phyloP scores from a whole-genome alignment of 352 stramenopile species.

The Pythium oligandrum region DNA sequence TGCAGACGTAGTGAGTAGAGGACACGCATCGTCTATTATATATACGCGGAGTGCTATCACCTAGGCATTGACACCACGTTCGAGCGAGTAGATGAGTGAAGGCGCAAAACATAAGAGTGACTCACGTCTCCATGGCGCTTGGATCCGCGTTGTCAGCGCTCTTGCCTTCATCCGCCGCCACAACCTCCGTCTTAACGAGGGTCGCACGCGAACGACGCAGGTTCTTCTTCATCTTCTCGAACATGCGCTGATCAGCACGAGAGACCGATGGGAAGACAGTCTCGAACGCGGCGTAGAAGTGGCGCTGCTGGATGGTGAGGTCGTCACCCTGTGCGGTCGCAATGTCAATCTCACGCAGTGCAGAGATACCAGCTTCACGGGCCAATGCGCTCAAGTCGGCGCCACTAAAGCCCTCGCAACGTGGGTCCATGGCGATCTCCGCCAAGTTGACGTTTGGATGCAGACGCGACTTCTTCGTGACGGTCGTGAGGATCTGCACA shows the following conservation, averaged over 20 bases:
- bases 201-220: constrained; percentile 53
- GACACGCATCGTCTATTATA: no score
- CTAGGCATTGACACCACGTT: no score
- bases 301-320: constrained; percentile 54
- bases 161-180: no score
- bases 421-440: constrained; percentile 83
- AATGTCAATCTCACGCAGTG: constrained; percentile 75
- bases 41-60: no score
- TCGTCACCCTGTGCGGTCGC: constrained; percentile 15
- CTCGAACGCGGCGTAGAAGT: constrained; percentile 75
- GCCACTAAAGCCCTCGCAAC: constrained; percentile 94
- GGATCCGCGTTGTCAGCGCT: no score
- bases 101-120: no score
- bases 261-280: constrained; percentile 84
- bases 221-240: constrained; percentile 89
- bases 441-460: constrained; percentile 83
- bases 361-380: constrained; percentile 94
- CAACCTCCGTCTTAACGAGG: constrained; percentile 3
- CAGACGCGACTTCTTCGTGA: constrained; percentile 71
- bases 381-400: constrained; percentile 97
- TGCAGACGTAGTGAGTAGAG: no score
- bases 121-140: no score
- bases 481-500: constrained; percentile 90
- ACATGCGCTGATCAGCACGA: constrained; percentile 77
- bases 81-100: no score